A percentile compares a stretch with the other conserved stretches of the same genome.
Conservation (phyloP, 257 asterid species). For the Solanum sitiens region DNA sequence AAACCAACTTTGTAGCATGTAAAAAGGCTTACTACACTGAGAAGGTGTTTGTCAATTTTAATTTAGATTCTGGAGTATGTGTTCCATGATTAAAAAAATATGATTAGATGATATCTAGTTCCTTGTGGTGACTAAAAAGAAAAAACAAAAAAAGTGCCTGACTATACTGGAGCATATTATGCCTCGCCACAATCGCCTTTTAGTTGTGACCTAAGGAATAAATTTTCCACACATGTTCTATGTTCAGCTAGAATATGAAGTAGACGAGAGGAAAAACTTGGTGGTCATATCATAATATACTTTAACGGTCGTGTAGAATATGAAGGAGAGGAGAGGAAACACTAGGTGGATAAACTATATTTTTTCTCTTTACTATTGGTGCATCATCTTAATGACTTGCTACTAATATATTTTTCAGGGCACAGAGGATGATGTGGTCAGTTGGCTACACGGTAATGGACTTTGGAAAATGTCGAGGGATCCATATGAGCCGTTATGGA, state of each 20-base stretch:
- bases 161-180: neutral
- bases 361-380: neutral
- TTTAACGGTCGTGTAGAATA: neutral
- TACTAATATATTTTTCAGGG: conserved; percentile 41
- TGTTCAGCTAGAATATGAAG: neutral
- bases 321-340: neutral
- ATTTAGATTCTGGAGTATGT: neutral
- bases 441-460: conserved; percentile 78
- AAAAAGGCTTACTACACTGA: neutral
- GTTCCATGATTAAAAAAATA: neutral
- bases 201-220: neutral
- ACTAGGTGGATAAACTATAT: neutral
- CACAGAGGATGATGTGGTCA: conserved; percentile 93
- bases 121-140: neutral
- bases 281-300: too few relatives aligned
- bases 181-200: neutral
- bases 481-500: conserved; percentile 95
- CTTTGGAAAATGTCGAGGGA: conserved; percentile 86
- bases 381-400: neutral
- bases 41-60: neutral
- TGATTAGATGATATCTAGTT: neutral
- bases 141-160: neutral
- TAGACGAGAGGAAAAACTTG: too few relatives aligned
- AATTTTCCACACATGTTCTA: neutral
- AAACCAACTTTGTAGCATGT: neutral